phyloP scores from a whole-genome alignment of 2,329 filamentous ascomycete genomes.

The Fusarium mangiferae region DNA sequence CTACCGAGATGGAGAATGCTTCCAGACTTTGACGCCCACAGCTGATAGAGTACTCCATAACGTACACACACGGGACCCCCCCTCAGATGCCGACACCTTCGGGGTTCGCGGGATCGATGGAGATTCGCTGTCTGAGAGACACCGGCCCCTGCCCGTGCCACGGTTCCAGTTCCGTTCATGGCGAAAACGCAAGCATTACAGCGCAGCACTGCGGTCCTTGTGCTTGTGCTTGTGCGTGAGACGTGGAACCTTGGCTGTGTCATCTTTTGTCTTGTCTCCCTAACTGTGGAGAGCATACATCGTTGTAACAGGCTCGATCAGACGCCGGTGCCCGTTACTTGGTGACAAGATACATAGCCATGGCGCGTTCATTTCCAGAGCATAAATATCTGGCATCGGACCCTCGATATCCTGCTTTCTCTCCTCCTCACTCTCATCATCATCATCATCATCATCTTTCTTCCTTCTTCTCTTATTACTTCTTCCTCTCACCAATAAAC shows the following conservation, averaged over 20 bases:
- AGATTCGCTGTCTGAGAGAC: conserved; percentile 38
- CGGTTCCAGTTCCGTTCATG: conserved; percentile 34
- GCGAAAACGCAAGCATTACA: conserved; percentile 11
- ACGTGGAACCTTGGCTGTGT: conserved; percentile 38
- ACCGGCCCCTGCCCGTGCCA: conserved; percentile 22
- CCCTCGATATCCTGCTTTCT: conserved; percentile 22
- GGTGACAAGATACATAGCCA: conserved; percentile 22
- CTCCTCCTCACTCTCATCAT: conserved; percentile 36
- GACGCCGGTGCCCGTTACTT: conserved; percentile 20
- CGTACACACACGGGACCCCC: conserved; percentile 1
- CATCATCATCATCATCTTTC: conserved; percentile 23
- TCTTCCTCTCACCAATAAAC: conserved; percentile 25
- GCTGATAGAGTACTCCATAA: conserved; percentile 11
- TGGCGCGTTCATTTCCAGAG: conserved; percentile 25
- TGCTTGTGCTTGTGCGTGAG: conserved; percentile 20
- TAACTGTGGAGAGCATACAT: conserved; percentile 6
- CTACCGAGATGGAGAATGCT: conserved; percentile 16
- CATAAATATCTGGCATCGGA: conserved; percentile 43
- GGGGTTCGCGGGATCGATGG: conserved; percentile 44
- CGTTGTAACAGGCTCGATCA: conserved; percentile 27
- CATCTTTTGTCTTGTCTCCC: neutral
- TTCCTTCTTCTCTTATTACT: conserved; percentile 32
- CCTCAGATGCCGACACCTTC: conserved; percentile 40
- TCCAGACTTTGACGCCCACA: conserved; percentile 18
- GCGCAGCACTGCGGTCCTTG: conserved; percentile 4